These are phyloP conservation scores for Alloteropsis semialata DNA, from an alignment of 176 grass and related monocot genomes.

Conservation along the genomic window DNA sequence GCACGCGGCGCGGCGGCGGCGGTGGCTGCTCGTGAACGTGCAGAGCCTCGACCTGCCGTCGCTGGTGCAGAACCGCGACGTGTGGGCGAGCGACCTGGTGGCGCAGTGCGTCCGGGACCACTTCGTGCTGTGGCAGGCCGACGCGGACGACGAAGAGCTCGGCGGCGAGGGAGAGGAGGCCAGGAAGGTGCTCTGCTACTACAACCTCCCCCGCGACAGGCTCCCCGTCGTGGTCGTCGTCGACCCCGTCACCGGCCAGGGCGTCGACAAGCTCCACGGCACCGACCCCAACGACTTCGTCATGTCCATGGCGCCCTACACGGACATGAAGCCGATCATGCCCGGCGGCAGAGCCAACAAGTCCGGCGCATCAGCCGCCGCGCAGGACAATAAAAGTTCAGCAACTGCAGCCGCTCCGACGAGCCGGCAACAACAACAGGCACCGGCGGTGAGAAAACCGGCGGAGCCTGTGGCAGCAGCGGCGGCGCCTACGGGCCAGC, in stretches of 20 bases:
- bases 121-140: conserved; percentile 10
- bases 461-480: neutral
- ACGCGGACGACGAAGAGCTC: neutral
- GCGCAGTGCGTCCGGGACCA: neutral
- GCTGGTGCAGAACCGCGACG: neutral
- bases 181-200: conserved; percentile 1
- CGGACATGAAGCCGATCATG: neutral
- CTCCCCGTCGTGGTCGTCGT: conserved; percentile 12
- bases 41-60: neutral
- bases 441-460: neutral
- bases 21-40: conserved; percentile 19
- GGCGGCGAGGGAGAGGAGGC: neutral
- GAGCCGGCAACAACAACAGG: neutral
- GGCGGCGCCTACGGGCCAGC: neutral
- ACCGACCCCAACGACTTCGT: conserved; percentile 8
- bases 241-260: conserved; percentile 16
- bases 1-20: neutral
- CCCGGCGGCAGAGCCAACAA: neutral
- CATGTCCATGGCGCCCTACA: neutral
- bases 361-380: neutral
- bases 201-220: neutral
- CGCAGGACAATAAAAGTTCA: neutral
- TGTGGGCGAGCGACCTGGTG: neutral
- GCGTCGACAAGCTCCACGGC: neutral
- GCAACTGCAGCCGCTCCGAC: neutral